A percentile compares a stretch with the other conserved stretches of the same genome.
phyloP scores from a whole-genome alignment of 257 asterid genomes.

The Solanum pinnatisectum region DNA sequence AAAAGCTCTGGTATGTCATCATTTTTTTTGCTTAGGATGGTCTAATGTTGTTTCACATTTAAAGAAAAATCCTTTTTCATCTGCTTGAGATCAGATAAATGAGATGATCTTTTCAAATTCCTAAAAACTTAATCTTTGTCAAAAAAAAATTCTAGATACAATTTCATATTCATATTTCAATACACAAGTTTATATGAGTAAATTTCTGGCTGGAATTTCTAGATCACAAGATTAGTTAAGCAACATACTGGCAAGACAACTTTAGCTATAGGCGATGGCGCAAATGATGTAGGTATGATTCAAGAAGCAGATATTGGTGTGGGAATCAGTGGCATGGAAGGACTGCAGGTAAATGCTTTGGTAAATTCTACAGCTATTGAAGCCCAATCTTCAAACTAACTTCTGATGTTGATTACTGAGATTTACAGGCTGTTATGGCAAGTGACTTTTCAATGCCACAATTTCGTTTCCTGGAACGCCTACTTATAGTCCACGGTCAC shows the following conservation, averaged over 20 bases:
- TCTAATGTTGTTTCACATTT: not conserved
- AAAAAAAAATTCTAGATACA: not conserved
- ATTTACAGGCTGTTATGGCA: conserved; percentile 97
- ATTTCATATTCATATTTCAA: not conserved
- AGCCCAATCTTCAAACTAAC: not conserved
- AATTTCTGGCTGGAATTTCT: not conserved
- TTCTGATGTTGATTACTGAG: not conserved
- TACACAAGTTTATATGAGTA: not conserved
- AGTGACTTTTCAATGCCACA: conserved; percentile 96
- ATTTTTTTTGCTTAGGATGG: not conserved
- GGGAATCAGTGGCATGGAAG: conserved; percentile 99
- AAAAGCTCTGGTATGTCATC: conserved; percentile 68
- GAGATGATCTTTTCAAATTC: not conserved
- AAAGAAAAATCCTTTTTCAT: not conserved
- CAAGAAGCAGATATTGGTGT: conserved; percentile 99
- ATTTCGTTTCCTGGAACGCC: conserved; percentile 91
- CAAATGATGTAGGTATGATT: conserved; percentile 99
- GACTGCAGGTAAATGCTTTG: conserved; percentile 79
- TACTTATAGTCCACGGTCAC: conserved; percentile 93
- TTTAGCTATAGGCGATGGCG: conserved; percentile 96
- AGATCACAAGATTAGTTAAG: conserved; percentile 95
- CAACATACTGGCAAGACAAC: conserved; percentile 94
- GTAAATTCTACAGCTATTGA: not conserved
- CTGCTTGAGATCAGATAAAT: not conserved
- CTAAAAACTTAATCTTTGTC: not conserved